phyloP scores from a whole-genome alignment of 495 filamentous ascomycete genomes.

The Alectoria sarmentosa region DNA sequence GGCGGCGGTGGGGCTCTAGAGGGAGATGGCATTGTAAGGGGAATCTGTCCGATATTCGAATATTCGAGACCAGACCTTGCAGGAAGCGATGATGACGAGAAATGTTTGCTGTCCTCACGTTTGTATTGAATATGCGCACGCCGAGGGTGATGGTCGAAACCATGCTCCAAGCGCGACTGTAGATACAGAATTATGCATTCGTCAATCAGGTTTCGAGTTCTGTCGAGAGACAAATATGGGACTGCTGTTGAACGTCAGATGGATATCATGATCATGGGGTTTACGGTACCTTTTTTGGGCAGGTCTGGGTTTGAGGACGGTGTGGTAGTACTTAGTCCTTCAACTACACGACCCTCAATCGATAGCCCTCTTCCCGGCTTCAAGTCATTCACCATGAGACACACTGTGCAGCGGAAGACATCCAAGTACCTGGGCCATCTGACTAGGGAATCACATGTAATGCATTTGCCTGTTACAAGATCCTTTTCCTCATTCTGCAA shows the following conservation, averaged over 20 bases:
- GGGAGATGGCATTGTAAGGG: not conserved
- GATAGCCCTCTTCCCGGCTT: slow-evolving; percentile 35
- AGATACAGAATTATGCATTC: slow-evolving; percentile 48
- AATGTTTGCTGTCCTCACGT: not conserved
- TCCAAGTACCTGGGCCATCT: slow-evolving; percentile 73
- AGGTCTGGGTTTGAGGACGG: slow-evolving; percentile 8
- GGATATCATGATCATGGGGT: slow-evolving; percentile 1
- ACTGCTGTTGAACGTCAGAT: slow-evolving; percentile 26
- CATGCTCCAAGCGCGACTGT: slow-evolving; percentile 25
- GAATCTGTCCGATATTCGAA: not conserved
- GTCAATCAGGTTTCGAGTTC: slow-evolving; percentile 46
- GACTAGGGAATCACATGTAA: slow-evolving; percentile 74
- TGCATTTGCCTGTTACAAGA: slow-evolving; percentile 63
- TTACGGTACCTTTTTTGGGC: slow-evolving; percentile 16
- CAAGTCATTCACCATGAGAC: slow-evolving; percentile 81
- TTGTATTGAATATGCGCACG: not conserved
- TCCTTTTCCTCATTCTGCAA: slow-evolving; percentile 33
- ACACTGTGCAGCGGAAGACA: slow-evolving; percentile 77
- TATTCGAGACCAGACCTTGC: not conserved
- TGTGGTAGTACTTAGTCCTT: slow-evolving; percentile 24
- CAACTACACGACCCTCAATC: slow-evolving; percentile 22
- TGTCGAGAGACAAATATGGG: slow-evolving; percentile 38
- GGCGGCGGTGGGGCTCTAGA: slow-evolving; percentile 16
- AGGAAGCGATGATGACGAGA: not conserved
- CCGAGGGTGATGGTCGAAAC: not conserved